phyloP scores from a whole-genome alignment of 768 basidiomycete species.

The Amanita jacksonii region DNA sequence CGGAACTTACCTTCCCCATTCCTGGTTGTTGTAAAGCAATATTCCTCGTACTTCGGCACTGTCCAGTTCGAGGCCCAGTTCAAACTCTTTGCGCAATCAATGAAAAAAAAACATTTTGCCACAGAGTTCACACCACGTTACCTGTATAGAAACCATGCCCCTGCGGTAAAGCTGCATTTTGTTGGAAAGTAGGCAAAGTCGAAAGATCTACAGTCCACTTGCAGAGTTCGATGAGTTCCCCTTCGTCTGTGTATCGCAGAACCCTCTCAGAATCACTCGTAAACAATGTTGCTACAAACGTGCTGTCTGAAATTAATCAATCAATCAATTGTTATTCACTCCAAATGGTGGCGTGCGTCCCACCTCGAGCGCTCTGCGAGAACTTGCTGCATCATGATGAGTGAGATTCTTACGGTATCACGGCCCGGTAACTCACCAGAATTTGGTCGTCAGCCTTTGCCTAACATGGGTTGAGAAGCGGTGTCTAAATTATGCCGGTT shows the following conservation, averaged over 20 bases:
- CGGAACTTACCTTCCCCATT: constrained; percentile 65
- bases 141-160: constrained; percentile 72
- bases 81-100: constrained; percentile 51
- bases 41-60: constrained; percentile 83
- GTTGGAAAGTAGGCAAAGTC: constrained; percentile 68
- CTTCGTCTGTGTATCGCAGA: constrained; percentile 83
- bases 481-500: constrained; percentile 13
- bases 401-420: constrained; percentile 10
- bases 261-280: constrained; percentile 66
- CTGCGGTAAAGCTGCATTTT: constrained; percentile 49
- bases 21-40: constrained; percentile 61
- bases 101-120: neutral
- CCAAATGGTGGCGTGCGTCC: constrained; percentile 1
- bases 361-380: constrained; percentile 53
- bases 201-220: constrained; percentile 85
- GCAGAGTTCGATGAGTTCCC: constrained; percentile 65
- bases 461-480: constrained; percentile 26
- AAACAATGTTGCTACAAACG: constrained; percentile 76
- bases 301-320: constrained; percentile 41
- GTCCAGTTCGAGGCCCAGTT: constrained; percentile 75
- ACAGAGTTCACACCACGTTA: constrained; percentile 19
- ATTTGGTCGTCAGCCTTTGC: constrained; percentile 75
- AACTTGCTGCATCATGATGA: constrained; percentile 45
- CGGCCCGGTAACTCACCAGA: constrained; percentile 46
- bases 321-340: too few relatives aligned